Evolutionary conservation across 768 basidiomycete genomes (phyloP), one percentile per base, ranked within the genome.

Genomic region (Scleroderma citrinum): DNA sequence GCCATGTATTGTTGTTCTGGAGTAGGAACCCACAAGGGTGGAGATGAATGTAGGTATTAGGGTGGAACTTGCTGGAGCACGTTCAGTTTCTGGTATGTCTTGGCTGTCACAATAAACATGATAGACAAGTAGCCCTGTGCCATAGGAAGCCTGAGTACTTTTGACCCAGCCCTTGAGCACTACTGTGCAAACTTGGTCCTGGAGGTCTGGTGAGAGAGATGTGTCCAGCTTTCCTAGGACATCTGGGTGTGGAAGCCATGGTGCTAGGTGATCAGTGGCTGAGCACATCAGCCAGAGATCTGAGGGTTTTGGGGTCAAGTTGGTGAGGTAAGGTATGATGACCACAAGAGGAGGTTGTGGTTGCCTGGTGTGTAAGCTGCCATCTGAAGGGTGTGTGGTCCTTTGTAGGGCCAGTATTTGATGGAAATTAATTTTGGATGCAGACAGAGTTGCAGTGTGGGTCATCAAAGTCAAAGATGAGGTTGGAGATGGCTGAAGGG

Each of bases 71-170:
- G 38, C 12, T 0, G 60, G 63, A 0, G 52, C 42, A 0, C 59
- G 44, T 3, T 54, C 8, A 0, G 6, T 2, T 24, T 64, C 62
- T 0, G 52, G 45, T 2, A 63, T 49, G 2, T 20, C 13, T 11
- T 39, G 44, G 11, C 21, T 48, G 48, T 79, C 71, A 47, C 75
- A 76, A 44, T 68, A 75, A 0, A 68, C 56, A 30, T 76, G 75
- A 35, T 36, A 78, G 0, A 59, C 51, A 0, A 74, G 54, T 0
- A 78, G 1, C 76, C 73, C n/a, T 0, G 68, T 50, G 0, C 69
- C 69, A 49, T 78, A 76, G 0, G 65, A 56, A n/a, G 61, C 60
- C 0, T 45, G 37, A 0, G 73, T 76, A 5, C 52, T 47, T 5
- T 61, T 52, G 0, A 56, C 62, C 63, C 64, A 74, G 0, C 63